Conservation (phyloP, 1,284 basidiomycete species). For the Cutaneotrichosporon sp. region DNA sequence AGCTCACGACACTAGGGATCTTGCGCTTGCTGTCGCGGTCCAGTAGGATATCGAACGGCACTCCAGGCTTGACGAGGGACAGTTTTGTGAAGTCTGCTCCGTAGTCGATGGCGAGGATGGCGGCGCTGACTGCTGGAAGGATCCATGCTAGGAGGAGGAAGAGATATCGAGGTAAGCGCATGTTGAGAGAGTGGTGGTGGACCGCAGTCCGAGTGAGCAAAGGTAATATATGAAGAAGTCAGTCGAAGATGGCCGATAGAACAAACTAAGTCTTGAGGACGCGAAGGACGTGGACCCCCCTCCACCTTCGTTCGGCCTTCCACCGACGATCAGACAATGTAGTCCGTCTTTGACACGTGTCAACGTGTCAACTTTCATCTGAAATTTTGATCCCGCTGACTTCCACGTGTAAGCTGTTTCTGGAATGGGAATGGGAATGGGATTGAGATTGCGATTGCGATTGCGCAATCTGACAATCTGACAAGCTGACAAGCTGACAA, state of each 20-base stretch:
- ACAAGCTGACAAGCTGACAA: too few species aligned
- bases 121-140: constrained; percentile 46
- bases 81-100: constrained; percentile 95
- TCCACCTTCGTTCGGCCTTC: not conserved
- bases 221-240: not conserved
- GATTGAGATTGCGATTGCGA: not conserved
- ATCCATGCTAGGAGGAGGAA: constrained; percentile 41
- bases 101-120: constrained; percentile 89
- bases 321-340: not conserved
- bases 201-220: not conserved
- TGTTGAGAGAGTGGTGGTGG: constrained; percentile 6
- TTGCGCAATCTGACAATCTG: too few species aligned
- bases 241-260: not conserved
- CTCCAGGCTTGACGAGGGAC: constrained; percentile 91
- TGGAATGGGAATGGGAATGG: not conserved
- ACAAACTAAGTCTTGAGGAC: not conserved
- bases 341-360: not conserved
- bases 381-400: not conserved
- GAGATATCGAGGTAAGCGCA: constrained; percentile 26
- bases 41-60: constrained; percentile 92
- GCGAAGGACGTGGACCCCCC: not conserved
- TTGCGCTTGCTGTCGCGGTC: constrained; percentile 97
- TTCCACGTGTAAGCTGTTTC: too few species aligned
- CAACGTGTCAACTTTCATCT: not conserved
- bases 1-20: constrained; percentile 81